Base-by-base conservation (phyloP, 768 basidiomycete species). In the Agaricus bisporus region DNA sequence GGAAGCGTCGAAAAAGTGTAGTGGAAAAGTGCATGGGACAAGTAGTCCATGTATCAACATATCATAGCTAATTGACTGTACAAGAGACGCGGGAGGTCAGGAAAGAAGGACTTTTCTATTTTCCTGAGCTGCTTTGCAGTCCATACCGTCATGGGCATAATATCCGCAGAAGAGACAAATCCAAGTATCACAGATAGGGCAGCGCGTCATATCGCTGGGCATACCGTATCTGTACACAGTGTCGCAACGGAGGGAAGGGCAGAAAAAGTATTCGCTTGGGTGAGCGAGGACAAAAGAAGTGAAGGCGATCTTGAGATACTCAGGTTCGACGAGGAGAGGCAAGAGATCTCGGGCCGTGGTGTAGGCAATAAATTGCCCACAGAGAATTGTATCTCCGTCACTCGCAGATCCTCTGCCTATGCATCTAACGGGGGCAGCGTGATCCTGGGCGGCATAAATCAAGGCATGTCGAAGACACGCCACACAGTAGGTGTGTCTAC, bases 401-500 rank as follows among this genome's bases (percentile, higher is more conserved):
- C 50, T 56, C 9, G 29, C 51, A 7, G 18, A 22, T 4, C 48
- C 54, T 41, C 47, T 58, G 20, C 68, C 73, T 36, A 81, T 62
- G 59, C 79, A 82, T 44, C 53, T 64, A 18, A 74, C 60, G 5
- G 64, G 62, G 37, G 60, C 59, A 20, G 65, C 62, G 12, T 64
- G 65, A 6, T 64, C 60, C 20, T 68, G 63, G 14, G 66, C 58
- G 2, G 65, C 60, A 4, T 68, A 64, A 38, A 60, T 61, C 41
- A 82, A 64, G 50, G 74, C 70, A 52, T 73, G 68, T 56, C 71
- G 67, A 48, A 83, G 66, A 62, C 82, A 85, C 8, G 62, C 32
- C 26, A 57, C 66, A 65, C 83, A 83, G 61, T 82, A 83, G 20
- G 59, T 58, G 62, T 85, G 82, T 15, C 70, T 69, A 62, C 83